Conservation (phyloP, 768 basidiomycete species). For the Leccinum uliginosum region DNA sequence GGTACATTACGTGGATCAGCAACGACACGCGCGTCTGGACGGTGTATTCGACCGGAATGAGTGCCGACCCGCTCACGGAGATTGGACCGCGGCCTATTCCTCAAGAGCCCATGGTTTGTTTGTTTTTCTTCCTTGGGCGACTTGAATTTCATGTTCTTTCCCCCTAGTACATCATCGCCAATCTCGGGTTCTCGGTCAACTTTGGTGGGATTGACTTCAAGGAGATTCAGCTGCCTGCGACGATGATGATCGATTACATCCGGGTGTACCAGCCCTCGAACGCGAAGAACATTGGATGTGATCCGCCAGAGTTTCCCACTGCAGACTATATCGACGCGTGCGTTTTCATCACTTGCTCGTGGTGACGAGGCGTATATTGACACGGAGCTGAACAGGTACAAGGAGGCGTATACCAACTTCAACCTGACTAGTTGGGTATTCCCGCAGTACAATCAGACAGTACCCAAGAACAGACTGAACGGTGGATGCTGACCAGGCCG, state of each 20-base stretch:
- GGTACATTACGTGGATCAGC: conserved; percentile 70
- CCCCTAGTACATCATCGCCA: conserved; percentile 60
- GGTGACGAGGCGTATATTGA: not conserved
- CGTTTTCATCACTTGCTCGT: conserved; percentile 17
- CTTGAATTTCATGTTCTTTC: not conserved
- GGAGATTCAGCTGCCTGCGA: conserved; percentile 48
- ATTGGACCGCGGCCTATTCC: conserved; percentile 58
- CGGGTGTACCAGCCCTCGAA: conserved; percentile 64
- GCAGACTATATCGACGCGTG: conserved; percentile 68
- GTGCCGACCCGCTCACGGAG: conserved; percentile 45
- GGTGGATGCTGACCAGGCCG: conserved; percentile 24
- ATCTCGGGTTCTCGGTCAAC: conserved; percentile 64
- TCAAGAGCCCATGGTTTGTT: conserved; percentile 62
- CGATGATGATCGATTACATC: conserved; percentile 77
- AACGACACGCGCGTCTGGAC: conserved; percentile 55
- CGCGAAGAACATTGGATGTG: conserved; percentile 55
- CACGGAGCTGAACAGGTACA: conserved; percentile 28
- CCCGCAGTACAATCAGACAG: conserved; percentile 43
- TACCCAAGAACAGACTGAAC: conserved; percentile 53
- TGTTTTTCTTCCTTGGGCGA: not conserved
- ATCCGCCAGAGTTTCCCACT: conserved; percentile 73
- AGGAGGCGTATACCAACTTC: conserved; percentile 42
- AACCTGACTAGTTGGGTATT: conserved; percentile 41
- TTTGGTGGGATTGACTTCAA: conserved; percentile 65
- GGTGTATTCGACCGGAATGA: conserved; percentile 44